A percentile compares a stretch with the other conserved stretches of the same genome.
phyloP scores from a whole-genome alignment of 73 alveolate genomes.

The Tetrahymena malaccensis region DNA sequence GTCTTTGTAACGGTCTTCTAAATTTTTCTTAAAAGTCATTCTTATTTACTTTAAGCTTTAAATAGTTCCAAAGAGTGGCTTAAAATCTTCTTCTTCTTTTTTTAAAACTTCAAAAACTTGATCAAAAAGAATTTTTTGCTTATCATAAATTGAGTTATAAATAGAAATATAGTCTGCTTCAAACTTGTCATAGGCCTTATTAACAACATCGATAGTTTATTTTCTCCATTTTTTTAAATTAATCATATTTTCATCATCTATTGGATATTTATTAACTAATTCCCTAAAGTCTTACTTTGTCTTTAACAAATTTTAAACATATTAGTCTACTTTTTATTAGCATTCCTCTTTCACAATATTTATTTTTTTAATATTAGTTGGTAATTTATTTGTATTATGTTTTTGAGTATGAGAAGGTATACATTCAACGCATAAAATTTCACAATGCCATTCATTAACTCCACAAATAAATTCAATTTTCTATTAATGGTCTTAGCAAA shows the following conservation, averaged over 20 bases:
- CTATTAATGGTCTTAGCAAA: background rate
- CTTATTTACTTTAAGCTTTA: background rate
- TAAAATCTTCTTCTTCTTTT: background rate
- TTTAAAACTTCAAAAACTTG: background rate
- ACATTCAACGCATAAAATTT: constrained; percentile 11
- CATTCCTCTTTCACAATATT: background rate
- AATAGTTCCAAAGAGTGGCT: background rate
- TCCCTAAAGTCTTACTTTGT: background rate
- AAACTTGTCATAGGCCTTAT: background rate
- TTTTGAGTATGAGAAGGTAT: constrained; percentile 19
- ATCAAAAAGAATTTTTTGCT: background rate
- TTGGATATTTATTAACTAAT: constrained; percentile 5
- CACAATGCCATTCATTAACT: constrained; percentile 20
- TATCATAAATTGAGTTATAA: background rate
- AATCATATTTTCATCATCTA: constrained; percentile 1
- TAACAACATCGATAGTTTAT: background rate
- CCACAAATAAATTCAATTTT: constrained; percentile 12
- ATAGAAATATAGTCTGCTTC: background rate
- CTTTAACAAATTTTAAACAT: background rate
- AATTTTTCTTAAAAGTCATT: background rate
- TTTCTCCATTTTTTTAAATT: constrained; percentile 6
- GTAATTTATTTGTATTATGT: constrained; percentile 14
- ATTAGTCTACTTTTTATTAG: background rate
- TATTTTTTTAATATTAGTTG: background rate
- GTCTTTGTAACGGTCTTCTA: background rate